phyloP scores from a whole-genome alignment of 345 rosid species.

The Eucalyptus albens region DNA sequence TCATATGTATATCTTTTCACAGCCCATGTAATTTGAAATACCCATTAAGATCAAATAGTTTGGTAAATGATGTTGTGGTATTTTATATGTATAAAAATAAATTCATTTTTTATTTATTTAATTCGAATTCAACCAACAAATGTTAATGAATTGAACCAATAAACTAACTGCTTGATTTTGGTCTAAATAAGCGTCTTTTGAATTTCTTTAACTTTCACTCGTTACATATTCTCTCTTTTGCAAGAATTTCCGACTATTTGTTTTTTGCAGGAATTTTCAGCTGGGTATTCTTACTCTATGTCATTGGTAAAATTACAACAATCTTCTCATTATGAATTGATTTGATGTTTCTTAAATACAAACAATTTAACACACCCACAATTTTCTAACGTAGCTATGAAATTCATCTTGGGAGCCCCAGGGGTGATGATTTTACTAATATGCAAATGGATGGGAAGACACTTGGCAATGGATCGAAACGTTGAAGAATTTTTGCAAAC shows the following conservation, averaged over 20 bases:
- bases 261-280: too few relatives aligned
- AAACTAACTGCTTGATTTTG: background rate
- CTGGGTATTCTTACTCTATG: too few relatives aligned
- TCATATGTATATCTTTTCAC: background rate
- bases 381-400: too few relatives aligned
- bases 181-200: background rate
- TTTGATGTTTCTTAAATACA: background rate
- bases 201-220: background rate
- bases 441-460: background rate
- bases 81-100: rapidly evolving
- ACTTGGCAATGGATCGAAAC: background rate
- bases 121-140: background rate
- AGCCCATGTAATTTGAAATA: background rate
- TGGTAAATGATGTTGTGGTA: background rate
- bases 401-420: background rate
- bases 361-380: background rate
- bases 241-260: background rate
- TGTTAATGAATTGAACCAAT: background rate
- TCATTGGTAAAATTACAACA: background rate
- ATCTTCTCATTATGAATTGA: background rate
- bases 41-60: background rate
- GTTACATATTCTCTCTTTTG: background rate
- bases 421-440: background rate
- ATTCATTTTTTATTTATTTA: too few relatives aligned
- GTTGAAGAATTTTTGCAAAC: background rate